phyloP scores from a whole-genome alignment of 2,329 filamentous ascomycete species.

The Aspergillus neotritici region DNA sequence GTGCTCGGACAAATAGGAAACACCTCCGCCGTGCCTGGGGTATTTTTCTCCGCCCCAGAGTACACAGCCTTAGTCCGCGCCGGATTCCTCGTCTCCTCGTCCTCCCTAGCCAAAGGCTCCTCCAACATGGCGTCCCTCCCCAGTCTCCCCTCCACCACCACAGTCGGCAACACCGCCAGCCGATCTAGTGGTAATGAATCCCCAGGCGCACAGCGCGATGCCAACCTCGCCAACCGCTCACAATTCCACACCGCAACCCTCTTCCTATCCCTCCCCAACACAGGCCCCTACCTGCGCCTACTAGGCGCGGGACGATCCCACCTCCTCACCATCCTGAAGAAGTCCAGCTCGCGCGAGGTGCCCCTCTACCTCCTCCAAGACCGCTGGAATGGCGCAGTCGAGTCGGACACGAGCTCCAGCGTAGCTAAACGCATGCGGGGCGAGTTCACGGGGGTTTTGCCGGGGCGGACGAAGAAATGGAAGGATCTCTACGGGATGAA shows the following conservation, averaged over 20 bases:
- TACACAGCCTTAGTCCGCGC: conserved; percentile 45
- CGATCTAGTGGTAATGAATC: conserved; percentile 13
- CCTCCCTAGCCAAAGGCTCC: conserved; percentile 34
- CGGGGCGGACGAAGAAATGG: conserved; percentile 60
- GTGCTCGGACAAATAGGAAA: conserved; percentile 45
- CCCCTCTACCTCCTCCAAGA: conserved; percentile 52
- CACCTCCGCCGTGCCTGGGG: conserved; percentile 42
- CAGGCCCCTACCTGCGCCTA: conserved; percentile 55
- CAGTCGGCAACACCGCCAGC: conserved; percentile 22
- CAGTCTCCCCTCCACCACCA: conserved; percentile 17
- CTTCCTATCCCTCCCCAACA: conserved; percentile 55
- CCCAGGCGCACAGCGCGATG: neutral
- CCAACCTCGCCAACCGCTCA: neutral
- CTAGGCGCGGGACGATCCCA: conserved; percentile 51
- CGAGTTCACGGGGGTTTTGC: conserved; percentile 51
- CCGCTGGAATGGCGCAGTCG: conserved; percentile 59
- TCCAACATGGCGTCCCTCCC: conserved; percentile 40
- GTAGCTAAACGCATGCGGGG: conserved; percentile 51
- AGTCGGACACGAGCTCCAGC: conserved; percentile 40
- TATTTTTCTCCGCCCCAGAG: conserved; percentile 44
- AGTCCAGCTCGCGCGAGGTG: conserved; percentile 49
- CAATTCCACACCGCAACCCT: conserved; percentile 29
- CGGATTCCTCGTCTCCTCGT: conserved; percentile 52
- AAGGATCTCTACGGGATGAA: conserved; percentile 53
- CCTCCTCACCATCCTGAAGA: conserved; percentile 48